Percentiles rank a stretch among this genome's conserved stretches.
phyloP scores from a whole-genome alignment of 1,139 yeast species.

The Scheffersomyces insectosa region DNA sequence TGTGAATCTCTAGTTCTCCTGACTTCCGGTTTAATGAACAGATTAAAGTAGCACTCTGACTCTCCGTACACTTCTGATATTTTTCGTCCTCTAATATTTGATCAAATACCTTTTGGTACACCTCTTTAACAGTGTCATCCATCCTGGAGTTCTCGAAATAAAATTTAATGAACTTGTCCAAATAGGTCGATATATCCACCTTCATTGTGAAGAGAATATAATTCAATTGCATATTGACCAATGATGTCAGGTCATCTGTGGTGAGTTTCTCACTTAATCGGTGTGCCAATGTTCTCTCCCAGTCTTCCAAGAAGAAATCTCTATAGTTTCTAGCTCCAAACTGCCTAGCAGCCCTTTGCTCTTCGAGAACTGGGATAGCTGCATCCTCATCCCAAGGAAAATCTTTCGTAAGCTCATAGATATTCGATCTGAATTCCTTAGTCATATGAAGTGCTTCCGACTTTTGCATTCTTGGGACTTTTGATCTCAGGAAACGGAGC shows the following conservation, averaged over 20 bases:
- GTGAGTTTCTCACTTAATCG: constrained; percentile 25
- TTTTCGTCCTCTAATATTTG: not conserved
- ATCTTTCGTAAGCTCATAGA: constrained; percentile 17
- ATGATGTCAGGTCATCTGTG: constrained; percentile 25
- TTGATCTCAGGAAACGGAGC: constrained; percentile 9
- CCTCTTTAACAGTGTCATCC: constrained; percentile 4
- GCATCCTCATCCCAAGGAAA: constrained; percentile 10
- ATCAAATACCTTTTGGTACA: constrained; percentile 2
- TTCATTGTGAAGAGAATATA: constrained; percentile 34
- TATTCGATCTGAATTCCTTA: constrained; percentile 16
- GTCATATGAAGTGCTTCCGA: constrained; percentile 18
- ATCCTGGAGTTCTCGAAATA: constrained; percentile 5
- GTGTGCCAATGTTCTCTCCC: constrained; percentile 28
- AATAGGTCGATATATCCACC: constrained; percentile 27
- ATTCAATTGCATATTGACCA: constrained; percentile 39
- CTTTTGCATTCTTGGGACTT: constrained; percentile 11
- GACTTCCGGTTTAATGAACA: constrained; percentile 36
- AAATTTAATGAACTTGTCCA: constrained; percentile 16
- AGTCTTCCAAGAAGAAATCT: constrained; percentile 17
- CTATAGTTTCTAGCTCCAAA: not conserved
- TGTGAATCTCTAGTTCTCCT: constrained; percentile 25
- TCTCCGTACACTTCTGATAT: constrained; percentile 8
- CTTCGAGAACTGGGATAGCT: constrained; percentile 3
- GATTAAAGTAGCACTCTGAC: constrained; percentile 19
- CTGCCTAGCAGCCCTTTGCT: not conserved